Evolutionary conservation across 2,329 filamentous ascomycete genomes (phyloP).

Genomic region (Chaetomium sp.): DNA sequence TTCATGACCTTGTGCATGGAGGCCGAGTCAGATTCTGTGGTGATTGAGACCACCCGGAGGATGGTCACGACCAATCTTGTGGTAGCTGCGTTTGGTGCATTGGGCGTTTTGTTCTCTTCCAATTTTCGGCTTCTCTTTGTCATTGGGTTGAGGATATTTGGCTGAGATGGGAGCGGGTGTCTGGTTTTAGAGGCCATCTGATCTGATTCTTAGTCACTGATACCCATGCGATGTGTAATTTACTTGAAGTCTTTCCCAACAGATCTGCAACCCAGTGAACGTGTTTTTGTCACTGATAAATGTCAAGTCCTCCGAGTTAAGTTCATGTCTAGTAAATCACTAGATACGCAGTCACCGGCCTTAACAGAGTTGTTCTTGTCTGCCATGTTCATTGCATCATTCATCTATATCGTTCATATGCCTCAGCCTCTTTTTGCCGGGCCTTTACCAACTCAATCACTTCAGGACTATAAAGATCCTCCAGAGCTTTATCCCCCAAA

Average conservation of each 20-base stretch:
- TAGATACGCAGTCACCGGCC: not conserved
- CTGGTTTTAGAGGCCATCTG: not conserved
- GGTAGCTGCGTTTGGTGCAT: not conserved
- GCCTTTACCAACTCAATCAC: constrained; percentile 61
- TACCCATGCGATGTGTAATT: not conserved
- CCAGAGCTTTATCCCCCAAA: constrained; percentile 56
- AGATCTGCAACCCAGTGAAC: no score
- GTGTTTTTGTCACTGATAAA: no score
- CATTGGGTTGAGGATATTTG: not conserved
- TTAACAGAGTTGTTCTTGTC: not conserved
- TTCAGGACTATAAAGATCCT: constrained; percentile 67
- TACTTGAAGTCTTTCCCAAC: not conserved
- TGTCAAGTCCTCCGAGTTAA: not conserved
- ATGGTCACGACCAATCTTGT: no score
- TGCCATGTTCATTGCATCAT: not conserved
- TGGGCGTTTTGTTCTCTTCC: not conserved
- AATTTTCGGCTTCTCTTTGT: not conserved
- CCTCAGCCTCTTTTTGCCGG: constrained; percentile 60
- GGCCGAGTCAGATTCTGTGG: no score
- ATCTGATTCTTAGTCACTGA: constrained; percentile 3
- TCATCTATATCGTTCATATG: constrained; percentile 49
- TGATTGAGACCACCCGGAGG: no score
- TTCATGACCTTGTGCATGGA: no score
- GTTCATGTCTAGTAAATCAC: not conserved
- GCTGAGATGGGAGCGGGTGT: not conserved